Conservation (phyloP, 306 rosid species). For the Pyrus betulifolia region DNA sequence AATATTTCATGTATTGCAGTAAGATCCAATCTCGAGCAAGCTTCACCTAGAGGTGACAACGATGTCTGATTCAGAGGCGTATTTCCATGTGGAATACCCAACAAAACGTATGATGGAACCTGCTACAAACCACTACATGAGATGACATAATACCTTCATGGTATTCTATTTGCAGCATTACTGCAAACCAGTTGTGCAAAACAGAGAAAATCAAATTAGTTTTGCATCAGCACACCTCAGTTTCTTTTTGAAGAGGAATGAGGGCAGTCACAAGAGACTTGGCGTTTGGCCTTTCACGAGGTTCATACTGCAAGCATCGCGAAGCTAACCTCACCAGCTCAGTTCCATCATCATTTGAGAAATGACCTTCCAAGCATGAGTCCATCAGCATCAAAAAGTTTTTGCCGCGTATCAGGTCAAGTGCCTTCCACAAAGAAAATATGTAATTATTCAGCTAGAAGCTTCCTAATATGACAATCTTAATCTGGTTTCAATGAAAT, state of each 20-base stretch:
- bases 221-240: conserved; percentile 38
- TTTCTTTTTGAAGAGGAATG: conserved; percentile 79
- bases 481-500: background rate
- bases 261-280: conserved; percentile 75
- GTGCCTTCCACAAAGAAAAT: conserved; percentile 50
- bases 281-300: conserved; percentile 93
- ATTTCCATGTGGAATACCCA: conserved; percentile 69
- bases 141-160: conserved; percentile 11
- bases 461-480: background rate
- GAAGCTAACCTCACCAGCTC: conserved; percentile 81
- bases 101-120: conserved; percentile 61
- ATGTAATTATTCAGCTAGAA: background rate
- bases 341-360: conserved; percentile 83
- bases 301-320: conserved; percentile 81
- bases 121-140: conserved; percentile 31
- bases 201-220: conserved; percentile 17
- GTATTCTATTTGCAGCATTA: background rate
- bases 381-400: conserved; percentile 72
- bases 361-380: conserved; percentile 83
- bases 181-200: conserved; percentile 8
- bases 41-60: conserved; percentile 80
- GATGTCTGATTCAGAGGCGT: conserved; percentile 43
- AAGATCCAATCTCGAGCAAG: conserved; percentile 87
- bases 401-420: conserved; percentile 81
- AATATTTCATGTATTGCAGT: conserved; percentile 89